Evolutionary conservation across 768 basidiomycete species (phyloP).

Genomic region (Boletus tomentosulus): DNA sequence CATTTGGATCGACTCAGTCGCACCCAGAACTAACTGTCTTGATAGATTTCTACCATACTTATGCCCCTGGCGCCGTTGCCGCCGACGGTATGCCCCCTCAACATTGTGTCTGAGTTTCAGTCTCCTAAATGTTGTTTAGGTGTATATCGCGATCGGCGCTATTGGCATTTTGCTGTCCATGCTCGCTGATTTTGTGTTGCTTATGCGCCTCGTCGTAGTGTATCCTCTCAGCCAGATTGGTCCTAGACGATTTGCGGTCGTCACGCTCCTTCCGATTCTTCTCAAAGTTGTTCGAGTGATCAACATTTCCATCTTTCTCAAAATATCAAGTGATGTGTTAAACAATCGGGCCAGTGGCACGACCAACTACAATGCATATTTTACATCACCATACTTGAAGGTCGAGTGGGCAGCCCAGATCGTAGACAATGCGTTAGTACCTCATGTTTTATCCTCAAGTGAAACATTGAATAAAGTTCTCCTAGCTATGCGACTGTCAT

Average conservation of each 20-base stretch:
- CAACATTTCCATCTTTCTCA: constrained; percentile 20
- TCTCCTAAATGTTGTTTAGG: not conserved
- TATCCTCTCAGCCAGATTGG: constrained; percentile 12
- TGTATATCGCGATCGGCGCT: not conserved
- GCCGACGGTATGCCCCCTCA: not conserved
- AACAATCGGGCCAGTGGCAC: not conserved
- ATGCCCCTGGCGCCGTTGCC: not conserved
- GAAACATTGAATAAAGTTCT: not conserved
- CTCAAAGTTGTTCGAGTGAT: constrained; percentile 19
- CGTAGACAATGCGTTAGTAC: constrained; percentile 24
- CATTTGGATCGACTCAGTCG: not conserved
- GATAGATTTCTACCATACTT: constrained; percentile 16
- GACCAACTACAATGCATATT: constrained; percentile 4
- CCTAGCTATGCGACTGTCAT: constrained; percentile 22
- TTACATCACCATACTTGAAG: constrained; percentile 23
- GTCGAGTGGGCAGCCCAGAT: constrained; percentile 29
- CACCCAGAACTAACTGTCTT: not conserved
- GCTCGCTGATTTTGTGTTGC: constrained; percentile 20
- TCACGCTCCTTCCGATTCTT: constrained; percentile 15
- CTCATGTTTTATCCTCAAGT: not conserved
- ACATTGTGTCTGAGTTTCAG: not conserved
- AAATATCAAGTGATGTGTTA: constrained; percentile 8
- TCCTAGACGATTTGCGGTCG: constrained; percentile 7
- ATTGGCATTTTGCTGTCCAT: constrained; percentile 13
- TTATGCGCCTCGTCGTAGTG: constrained; percentile 21